Evolutionary conservation across 768 basidiomycete species (phyloP).

Genomic region (Leucocoprinus leucothites): DNA sequence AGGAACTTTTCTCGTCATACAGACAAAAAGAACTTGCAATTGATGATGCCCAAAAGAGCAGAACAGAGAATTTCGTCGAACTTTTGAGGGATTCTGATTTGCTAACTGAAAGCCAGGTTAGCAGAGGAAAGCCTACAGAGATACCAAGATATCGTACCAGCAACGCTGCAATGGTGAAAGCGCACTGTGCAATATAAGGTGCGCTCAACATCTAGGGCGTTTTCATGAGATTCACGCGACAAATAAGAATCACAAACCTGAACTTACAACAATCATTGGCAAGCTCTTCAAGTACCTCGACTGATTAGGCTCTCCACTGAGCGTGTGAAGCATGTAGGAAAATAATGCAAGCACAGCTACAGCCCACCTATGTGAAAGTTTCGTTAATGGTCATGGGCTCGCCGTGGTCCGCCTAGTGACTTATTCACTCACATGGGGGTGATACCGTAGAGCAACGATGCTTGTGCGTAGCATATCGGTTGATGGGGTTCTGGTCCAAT

Average conservation of each 20-base stretch:
- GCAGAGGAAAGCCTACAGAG: background rate
- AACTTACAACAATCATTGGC: conserved; percentile 3
- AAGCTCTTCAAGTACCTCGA: conserved; percentile 14
- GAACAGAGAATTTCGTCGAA: conserved; percentile 26
- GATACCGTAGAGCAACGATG: conserved; percentile 37
- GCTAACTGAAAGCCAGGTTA: conserved; percentile 18
- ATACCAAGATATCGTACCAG: conserved; percentile 17
- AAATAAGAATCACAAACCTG: background rate
- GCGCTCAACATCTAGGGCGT: conserved; percentile 28
- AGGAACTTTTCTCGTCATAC: background rate
- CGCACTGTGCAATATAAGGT: conserved; percentile 29
- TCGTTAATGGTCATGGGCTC: background rate
- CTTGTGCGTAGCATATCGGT: conserved; percentile 41
- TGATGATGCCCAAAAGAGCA: conserved; percentile 22
- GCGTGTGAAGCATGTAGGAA: conserved; percentile 26
- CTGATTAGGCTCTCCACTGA: conserved; percentile 19
- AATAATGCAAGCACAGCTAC: conserved; percentile 33
- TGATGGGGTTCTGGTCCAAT: conserved; percentile 30
- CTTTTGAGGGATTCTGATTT: conserved; percentile 22
- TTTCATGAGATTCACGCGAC: background rate
- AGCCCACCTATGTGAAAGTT: conserved; percentile 27
- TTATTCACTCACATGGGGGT: conserved; percentile 31
- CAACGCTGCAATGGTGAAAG: conserved; percentile 29
- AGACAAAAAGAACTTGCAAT: conserved; percentile 15
- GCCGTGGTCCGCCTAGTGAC: background rate